These are phyloP conservation scores for Phytophthora vignae DNA, from an alignment of 352 stramenopile genomes.

Conservation along the genomic window DNA sequence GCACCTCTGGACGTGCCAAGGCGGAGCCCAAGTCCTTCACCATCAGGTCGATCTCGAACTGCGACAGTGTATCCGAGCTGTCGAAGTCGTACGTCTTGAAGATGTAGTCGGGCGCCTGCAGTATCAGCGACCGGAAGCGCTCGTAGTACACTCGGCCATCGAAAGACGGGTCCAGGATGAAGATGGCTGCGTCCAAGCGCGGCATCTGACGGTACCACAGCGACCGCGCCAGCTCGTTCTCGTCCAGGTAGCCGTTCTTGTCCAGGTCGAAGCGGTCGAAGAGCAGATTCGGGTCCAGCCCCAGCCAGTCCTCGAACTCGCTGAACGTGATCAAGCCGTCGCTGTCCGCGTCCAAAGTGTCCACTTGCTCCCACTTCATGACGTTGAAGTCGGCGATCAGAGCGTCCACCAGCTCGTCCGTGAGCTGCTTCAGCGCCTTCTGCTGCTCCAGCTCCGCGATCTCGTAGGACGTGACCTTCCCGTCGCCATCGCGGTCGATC, in stretches of 20 bases:
- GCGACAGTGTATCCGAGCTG: constrained; percentile 53
- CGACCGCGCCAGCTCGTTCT: constrained; percentile 77
- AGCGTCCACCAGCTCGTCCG: constrained; percentile 40
- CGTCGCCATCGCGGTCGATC: constrained; percentile 69
- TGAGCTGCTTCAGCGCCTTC: constrained; percentile 48
- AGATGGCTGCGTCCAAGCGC: constrained; percentile 66
- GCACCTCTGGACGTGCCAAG: constrained; percentile 48
- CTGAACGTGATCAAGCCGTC: constrained; percentile 68
- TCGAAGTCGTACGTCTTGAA: constrained; percentile 86
- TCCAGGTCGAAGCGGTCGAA: constrained; percentile 88
- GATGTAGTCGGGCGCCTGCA: constrained; percentile 61
- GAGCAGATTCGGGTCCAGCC: constrained; percentile 74
- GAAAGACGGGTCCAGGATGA: constrained; percentile 83
- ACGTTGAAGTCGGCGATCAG: constrained; percentile 64
- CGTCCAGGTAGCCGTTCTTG: constrained; percentile 86
- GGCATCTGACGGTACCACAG: constrained; percentile 81
- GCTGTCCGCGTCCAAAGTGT: constrained; percentile 54
- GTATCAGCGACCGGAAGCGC: constrained; percentile 53
- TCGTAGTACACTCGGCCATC: constrained; percentile 86
- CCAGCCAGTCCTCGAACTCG: constrained; percentile 80
- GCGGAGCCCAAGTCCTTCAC: constrained; percentile 20
- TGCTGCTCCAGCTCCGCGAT: constrained; percentile 45
- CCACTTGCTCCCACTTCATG: constrained; percentile 68
- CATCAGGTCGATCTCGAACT: constrained; percentile 67
- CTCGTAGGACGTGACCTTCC: constrained; percentile 78